phyloP scores from a whole-genome alignment of 1,139 yeast genomes.

The Yamadazyma dushanensis region DNA sequence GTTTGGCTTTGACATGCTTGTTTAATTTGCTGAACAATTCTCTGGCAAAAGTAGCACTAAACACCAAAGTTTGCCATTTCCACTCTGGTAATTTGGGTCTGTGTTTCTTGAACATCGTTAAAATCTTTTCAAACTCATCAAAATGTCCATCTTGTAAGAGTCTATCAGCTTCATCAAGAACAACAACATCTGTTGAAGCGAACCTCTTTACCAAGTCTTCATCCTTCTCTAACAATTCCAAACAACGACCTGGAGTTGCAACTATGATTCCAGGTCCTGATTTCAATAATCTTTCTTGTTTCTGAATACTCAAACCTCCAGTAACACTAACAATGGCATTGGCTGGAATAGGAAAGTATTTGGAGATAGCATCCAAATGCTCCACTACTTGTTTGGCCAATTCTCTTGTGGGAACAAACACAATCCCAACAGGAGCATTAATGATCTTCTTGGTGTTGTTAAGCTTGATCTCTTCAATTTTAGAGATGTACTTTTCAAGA shows the following conservation, averaged over 20 bases:
- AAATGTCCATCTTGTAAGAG: conserved; percentile 94
- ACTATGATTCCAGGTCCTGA: conserved; percentile 82
- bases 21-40: conserved; percentile 76
- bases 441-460: conserved; percentile 24
- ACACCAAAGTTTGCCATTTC: conserved; percentile 88
- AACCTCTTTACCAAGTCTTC: conserved; percentile 54
- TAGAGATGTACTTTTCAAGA: conserved; percentile 56
- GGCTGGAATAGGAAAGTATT: conserved; percentile 55
- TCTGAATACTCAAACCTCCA: conserved; percentile 93
- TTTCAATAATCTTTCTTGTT: conserved; percentile 76
- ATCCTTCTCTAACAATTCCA: conserved; percentile 74
- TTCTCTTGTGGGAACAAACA: conserved; percentile 95
- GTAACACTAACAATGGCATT: conserved; percentile 76
- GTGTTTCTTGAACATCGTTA: conserved; percentile 54
- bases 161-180: conserved; percentile 97
- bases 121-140: conserved; percentile 82
- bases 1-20: conserved; percentile 26
- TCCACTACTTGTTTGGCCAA: conserved; percentile 90
- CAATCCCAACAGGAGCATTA: conserved; percentile 65
- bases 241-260: conserved; percentile 94
- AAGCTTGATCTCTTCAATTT: conserved; percentile 22
- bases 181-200: conserved; percentile 66
- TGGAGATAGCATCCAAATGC: conserved; percentile 66
- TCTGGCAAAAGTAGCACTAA: conserved; percentile 89
- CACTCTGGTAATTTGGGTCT: conserved; percentile 27